Evolutionary conservation across 805 yeast genomes (phyloP).

Genomic region (Lachancea lanzarotensis): DNA sequence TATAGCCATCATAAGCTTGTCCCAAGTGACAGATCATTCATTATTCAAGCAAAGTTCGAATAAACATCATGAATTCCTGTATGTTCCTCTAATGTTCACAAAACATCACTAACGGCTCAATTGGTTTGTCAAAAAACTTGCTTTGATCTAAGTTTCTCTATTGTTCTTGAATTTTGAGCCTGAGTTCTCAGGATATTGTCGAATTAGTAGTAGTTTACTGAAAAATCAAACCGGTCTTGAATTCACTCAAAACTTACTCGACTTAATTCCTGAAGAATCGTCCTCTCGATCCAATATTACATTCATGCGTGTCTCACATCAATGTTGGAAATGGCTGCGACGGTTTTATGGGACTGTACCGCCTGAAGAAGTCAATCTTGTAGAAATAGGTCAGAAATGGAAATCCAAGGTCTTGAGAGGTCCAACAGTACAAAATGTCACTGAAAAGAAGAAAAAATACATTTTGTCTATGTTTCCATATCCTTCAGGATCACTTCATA

Average conservation of each 20-base stretch:
- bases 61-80: too few species aligned
- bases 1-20: too few species aligned
- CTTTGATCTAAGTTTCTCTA: too few species aligned
- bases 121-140: too few species aligned
- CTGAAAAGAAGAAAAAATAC: constrained; percentile 33
- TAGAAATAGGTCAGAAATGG: constrained; percentile 25
- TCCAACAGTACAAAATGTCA: constrained; percentile 2
- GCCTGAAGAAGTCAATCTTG: constrained; percentile 11
- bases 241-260: not conserved
- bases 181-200: too few species aligned
- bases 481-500: constrained; percentile 87
- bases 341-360: constrained; percentile 11
- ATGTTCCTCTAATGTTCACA: too few species aligned
- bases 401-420: constrained; percentile 19
- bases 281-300: not conserved
- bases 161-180: too few species aligned
- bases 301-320: not conserved
- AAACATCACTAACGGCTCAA: too few species aligned
- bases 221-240: too few species aligned
- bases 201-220: too few species aligned
- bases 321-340: not conserved
- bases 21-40: too few species aligned
- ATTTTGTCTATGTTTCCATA: constrained; percentile 90
- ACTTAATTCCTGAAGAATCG: not conserved
- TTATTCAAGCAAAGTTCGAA: too few species aligned